These are phyloP conservation scores for Knufia petricola DNA, from an alignment of 2,329 filamentous ascomycete genomes.

Conservation along the genomic window DNA sequence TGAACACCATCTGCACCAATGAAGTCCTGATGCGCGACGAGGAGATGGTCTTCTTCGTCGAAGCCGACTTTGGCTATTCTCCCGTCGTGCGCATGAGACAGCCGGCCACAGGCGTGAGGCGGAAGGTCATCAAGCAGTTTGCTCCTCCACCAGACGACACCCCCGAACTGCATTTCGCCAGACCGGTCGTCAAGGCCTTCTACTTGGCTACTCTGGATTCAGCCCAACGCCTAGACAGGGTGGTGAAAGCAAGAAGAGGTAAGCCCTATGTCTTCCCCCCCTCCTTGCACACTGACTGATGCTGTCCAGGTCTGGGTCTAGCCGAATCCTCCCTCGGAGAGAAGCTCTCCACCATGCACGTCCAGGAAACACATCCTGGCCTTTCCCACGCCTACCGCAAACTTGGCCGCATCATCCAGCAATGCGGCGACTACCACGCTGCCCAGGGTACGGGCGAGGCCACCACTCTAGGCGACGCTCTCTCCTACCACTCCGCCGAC, in stretches of 20 bases:
- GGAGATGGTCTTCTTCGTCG: conserved; percentile 96
- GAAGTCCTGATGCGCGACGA: conserved; percentile 91
- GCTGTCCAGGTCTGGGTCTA: conserved; percentile 74
- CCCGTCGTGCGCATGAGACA: conserved; percentile 93
- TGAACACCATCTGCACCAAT: conserved; percentile 86
- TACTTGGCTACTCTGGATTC: conserved; percentile 93
- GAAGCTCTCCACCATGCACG: conserved; percentile 75
- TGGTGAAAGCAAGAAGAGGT: conserved; percentile 90
- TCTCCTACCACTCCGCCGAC: conserved; percentile 90
- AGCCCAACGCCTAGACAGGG: conserved; percentile 90
- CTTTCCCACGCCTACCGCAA: conserved; percentile 87
- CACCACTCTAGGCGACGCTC: conserved; percentile 83
- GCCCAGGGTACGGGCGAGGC: conserved; percentile 95
- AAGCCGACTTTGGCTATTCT: conserved; percentile 97
- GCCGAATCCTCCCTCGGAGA: conserved; percentile 89
- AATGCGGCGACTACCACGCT: conserved; percentile 87
- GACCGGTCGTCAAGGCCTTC: conserved; percentile 88
- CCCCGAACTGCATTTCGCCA: conserved; percentile 79
- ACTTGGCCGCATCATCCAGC: conserved; percentile 86
- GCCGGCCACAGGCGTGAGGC: conserved; percentile 85
- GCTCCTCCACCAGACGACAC: conserved; percentile 95
- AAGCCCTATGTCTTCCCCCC: conserved; percentile 25
- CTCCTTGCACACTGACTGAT: conserved; percentile 8
- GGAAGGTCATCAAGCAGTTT: conserved; percentile 97
- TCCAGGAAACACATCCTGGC: conserved; percentile 82